phyloP scores from a whole-genome alignment of 2,329 filamentous ascomycete genomes.

The Ophiostoma pallidulum region DNA sequence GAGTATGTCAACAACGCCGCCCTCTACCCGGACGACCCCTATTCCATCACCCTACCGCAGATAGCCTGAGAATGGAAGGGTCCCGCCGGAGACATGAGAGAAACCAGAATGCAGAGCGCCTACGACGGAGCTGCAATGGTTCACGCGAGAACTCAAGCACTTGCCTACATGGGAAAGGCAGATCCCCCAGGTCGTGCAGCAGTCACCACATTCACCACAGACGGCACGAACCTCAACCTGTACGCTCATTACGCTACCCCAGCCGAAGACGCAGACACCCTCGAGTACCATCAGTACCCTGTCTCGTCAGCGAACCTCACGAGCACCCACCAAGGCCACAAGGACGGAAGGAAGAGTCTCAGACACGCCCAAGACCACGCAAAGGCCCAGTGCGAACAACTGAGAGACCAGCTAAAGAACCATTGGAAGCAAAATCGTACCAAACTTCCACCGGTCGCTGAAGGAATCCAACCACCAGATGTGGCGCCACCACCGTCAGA shows the following conservation, averaged over 20 bases:
- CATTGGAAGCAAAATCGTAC: background rate
- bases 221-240: slow-evolving; percentile 19
- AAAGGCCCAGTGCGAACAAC: slow-evolving; percentile 5
- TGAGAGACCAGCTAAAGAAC: slow-evolving; percentile 8
- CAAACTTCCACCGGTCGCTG: background rate
- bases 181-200: slow-evolving; percentile 17
- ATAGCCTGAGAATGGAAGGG: slow-evolving; percentile 21
- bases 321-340: background rate
- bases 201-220: slow-evolving; percentile 21
- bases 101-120: too few species aligned
- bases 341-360: slow-evolving; percentile 2
- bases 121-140: slow-evolving; percentile 23
- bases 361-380: slow-evolving; percentile 9
- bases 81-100: slow-evolving; percentile 9
- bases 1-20: slow-evolving; percentile 14
- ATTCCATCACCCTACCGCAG: slow-evolving; percentile 22
- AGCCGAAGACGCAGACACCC: background rate
- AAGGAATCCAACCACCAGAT: too few species aligned
- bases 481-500: background rate
- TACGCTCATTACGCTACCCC: slow-evolving; percentile 21
- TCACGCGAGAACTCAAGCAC: slow-evolving; percentile 17
- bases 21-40: slow-evolving; percentile 12
- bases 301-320: slow-evolving; percentile 12
- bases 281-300: slow-evolving; percentile 19
- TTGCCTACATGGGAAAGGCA: slow-evolving; percentile 14